These are phyloP conservation scores for Cryphonectria naterciae DNA, from an alignment of 2,329 filamentous ascomycete species.

Conservation along the genomic window DNA sequence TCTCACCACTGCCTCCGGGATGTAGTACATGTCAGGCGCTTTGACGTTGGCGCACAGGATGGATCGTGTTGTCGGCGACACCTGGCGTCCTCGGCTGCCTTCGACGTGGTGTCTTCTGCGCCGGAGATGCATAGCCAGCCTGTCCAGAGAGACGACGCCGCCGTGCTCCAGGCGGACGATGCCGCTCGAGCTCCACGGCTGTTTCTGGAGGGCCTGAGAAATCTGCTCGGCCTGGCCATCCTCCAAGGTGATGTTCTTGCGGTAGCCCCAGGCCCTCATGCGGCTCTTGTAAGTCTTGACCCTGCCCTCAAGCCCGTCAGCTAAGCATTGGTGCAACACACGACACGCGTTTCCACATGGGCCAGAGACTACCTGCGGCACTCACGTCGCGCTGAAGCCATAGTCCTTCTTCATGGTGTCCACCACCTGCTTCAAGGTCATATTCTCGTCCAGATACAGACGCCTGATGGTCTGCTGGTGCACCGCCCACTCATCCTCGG, in stretches of 20 bases:
- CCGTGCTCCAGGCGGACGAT: slow-evolving; percentile 7
- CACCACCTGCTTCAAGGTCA: slow-evolving; percentile 6
- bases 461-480: slow-evolving; percentile 8
- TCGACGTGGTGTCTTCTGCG: background rate
- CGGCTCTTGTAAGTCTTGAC: slow-evolving; percentile 7
- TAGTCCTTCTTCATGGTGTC: slow-evolving; percentile 13
- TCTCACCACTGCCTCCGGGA: background rate
- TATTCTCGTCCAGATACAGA: slow-evolving; percentile 10
- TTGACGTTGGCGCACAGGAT: background rate
- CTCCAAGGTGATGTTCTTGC: slow-evolving; percentile 6
- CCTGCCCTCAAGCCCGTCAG: background rate
- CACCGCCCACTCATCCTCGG: background rate
- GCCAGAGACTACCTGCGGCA: background rate
- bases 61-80: slow-evolving; percentile 1
- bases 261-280: slow-evolving; percentile 12
- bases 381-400: slow-evolving; percentile 12
- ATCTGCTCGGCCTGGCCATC: slow-evolving; percentile 5
- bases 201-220: background rate
- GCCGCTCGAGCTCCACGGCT: background rate
- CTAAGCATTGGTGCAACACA: background rate
- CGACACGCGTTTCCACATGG: background rate
- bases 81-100: background rate
- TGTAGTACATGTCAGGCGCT: slow-evolving; percentile 1
- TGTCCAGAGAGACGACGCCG: slow-evolving; percentile 8
- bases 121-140: slow-evolving; percentile 9